Base-by-base conservation (phyloP, 257 asterid species). In the Euphrasia confusa region DNA sequence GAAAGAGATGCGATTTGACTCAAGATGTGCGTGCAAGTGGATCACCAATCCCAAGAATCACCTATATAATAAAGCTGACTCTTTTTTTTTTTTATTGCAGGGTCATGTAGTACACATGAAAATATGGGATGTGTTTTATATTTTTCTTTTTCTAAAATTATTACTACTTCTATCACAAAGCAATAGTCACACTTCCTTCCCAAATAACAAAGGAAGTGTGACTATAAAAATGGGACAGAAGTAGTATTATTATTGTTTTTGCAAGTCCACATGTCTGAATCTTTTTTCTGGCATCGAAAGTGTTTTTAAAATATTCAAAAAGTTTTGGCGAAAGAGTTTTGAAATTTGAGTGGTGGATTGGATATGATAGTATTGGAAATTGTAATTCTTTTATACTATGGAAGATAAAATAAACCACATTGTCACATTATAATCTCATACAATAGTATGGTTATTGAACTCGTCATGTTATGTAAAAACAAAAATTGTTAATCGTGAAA, bases 31-130 rank as follows among this genome's bases (percentile, higher is more conserved):
- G 77, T 71, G 68, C 78, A 72, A 65, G 60, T 58, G 75, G 87
- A 75, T 44, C 68, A 63, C 66, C 82, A 81, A 79, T 86, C 95
- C 90, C 95, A 49, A 83, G 79, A 75, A 65, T 60, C 64, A 10
- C 42, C 61, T 4, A 39, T 15, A 21, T 21, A 21, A 21, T 21
- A 53, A 66, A 53, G 64, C 66, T 60, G 68, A 33, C 40, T 15
- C 47, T 39, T n/a, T 60, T 42, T 13, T 56, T 37, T 52, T 17
- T 24, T 11, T 1, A 26, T 40, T 61, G 12, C 12, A 27, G 37
- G 35, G 24, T 21, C 24, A 21, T 69, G 10, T 61, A 28, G 10
- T 62, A 39, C 44, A 26, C 42, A 61, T 27, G 10, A 18, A 52
- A 65, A 45, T 45, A 45, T 18, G 63, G 60, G 58, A 18, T 72